Percentiles rank a stretch among this genome's conserved stretches.
Conservation (phyloP, 2,329 filamentous ascomycete genomes). For the Arthrinium puccinioides region DNA sequence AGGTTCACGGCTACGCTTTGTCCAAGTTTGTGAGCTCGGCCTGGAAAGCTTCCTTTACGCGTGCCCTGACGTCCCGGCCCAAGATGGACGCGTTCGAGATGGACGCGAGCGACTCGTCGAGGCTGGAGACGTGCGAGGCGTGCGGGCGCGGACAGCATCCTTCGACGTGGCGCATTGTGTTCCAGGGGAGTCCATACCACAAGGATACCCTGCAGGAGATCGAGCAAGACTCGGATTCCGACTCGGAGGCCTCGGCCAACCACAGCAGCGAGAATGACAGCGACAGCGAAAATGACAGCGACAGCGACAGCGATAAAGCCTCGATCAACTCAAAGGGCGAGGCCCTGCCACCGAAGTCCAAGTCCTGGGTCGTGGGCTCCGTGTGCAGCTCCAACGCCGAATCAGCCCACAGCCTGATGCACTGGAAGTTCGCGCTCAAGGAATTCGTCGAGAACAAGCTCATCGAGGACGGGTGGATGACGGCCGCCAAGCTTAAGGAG, state of each 20-base stretch:
- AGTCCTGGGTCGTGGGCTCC: slow-evolving; percentile 29
- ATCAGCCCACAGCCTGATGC: slow-evolving; percentile 63
- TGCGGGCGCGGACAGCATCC: slow-evolving; percentile 65
- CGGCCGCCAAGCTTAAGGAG: slow-evolving; percentile 48
- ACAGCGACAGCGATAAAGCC: slow-evolving; percentile 24
- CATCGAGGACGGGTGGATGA: slow-evolving; percentile 47
- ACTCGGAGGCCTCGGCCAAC: too few species aligned
- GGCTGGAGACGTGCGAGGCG: slow-evolving; percentile 53
- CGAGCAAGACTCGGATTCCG: slow-evolving; percentile 32
- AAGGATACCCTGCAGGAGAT: slow-evolving; percentile 59
- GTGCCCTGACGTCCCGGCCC: slow-evolving; percentile 58
- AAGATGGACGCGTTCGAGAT: slow-evolving; percentile 44
- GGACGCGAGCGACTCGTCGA: slow-evolving; percentile 25
- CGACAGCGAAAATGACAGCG: slow-evolving; percentile 19
- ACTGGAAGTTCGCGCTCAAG: slow-evolving; percentile 72
- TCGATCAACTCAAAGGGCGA: slow-evolving; percentile 32
- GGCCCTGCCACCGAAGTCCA: slow-evolving; percentile 27
- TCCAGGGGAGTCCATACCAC: slow-evolving; percentile 61
- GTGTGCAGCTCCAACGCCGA: slow-evolving; percentile 46
- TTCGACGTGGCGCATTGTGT: slow-evolving; percentile 55
- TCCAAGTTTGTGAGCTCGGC: slow-evolving; percentile 66
- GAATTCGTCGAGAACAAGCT: slow-evolving; percentile 62
- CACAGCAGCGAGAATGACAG: too few species aligned
- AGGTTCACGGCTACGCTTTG: slow-evolving; percentile 58
- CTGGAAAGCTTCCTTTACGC: slow-evolving; percentile 62